Percentiles rank a stretch among this genome's conserved stretches.
Evolutionary conservation across 2,329 filamentous ascomycete species (phyloP).

Genomic region (Coniochaeta pulveracea): DNA sequence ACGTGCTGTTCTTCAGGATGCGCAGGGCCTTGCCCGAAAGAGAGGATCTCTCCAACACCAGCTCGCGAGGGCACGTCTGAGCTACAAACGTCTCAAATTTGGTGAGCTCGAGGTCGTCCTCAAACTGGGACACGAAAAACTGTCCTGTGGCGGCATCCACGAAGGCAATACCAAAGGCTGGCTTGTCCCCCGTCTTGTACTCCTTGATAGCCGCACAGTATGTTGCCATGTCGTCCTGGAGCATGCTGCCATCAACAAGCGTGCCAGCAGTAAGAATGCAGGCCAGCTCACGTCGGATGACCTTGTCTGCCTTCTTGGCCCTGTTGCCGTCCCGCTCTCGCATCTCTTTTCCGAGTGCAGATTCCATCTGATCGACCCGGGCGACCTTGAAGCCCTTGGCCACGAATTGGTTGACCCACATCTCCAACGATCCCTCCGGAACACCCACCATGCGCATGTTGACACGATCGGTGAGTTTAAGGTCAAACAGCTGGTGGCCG

Average conservation of each 20-base stretch:
- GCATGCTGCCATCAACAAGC: conserved; percentile 89
- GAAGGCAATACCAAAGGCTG: conserved; percentile 84
- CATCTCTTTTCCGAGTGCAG: conserved; percentile 94
- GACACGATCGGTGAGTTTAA: conserved; percentile 94
- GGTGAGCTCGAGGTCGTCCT: conserved; percentile 85
- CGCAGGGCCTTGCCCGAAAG: conserved; percentile 82
- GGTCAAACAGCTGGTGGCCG: conserved; percentile 90
- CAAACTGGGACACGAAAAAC: conserved; percentile 85
- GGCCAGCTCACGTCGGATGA: conserved; percentile 82
- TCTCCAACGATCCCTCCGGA: conserved; percentile 85
- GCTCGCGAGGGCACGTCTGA: conserved; percentile 78
- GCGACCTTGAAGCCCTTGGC: conserved; percentile 98
- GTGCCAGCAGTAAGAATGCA: conserved; percentile 89
- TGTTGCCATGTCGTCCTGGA: conserved; percentile 94
- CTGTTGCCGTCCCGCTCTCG: conserved; percentile 69
- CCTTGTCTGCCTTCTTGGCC: conserved; percentile 69
- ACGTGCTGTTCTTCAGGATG: conserved; percentile 92
- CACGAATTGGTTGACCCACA: conserved; percentile 97
- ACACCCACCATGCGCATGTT: conserved; percentile 99
- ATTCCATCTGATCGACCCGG: conserved; percentile 92
- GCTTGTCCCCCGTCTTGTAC: conserved; percentile 57
- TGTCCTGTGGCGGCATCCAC: conserved; percentile 93
- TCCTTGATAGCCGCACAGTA: conserved; percentile 95
- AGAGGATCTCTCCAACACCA: conserved; percentile 78
- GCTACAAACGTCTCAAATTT: conserved; percentile 96